These are phyloP conservation scores for Pichia rugopelliculosa DNA, from an alignment of 805 yeast genomes.

Conservation along the genomic window DNA sequence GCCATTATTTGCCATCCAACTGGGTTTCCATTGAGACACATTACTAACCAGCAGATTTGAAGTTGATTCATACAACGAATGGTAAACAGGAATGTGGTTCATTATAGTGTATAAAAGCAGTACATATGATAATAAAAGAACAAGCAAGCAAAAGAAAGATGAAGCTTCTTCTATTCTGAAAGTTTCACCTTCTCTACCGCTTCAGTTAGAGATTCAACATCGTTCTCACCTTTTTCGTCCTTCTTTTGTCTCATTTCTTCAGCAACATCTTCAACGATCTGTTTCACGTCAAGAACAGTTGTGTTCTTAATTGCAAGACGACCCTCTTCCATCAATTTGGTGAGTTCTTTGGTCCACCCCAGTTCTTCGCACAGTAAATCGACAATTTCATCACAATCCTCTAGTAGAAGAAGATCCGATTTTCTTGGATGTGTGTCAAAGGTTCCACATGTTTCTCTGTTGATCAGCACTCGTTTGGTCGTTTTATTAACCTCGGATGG, in stretches of 20 bases:
- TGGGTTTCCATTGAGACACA: conserved; percentile 1
- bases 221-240: not conserved
- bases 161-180: not conserved
- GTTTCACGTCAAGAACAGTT: not conserved
- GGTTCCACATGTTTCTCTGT: conserved; percentile 73
- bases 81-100: not conserved
- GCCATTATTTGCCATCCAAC: not conserved
- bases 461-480: conserved; percentile 57
- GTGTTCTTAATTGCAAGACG: not conserved
- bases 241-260: not conserved
- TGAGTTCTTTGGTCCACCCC: conserved; percentile 60
- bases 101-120: not conserved
- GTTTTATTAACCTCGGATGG: conserved; percentile 54
- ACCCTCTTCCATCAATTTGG: conserved; percentile 28
- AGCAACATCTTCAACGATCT: conserved; percentile 7
- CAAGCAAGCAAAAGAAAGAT: not conserved
- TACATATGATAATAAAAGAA: not conserved
- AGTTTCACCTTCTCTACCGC: conserved; percentile 8
- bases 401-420: conserved; percentile 52
- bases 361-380: conserved; percentile 41
- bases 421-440: conserved; percentile 46
- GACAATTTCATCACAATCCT: conserved; percentile 63
- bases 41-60: not conserved
- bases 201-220: conserved; percentile 8
- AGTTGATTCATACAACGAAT: conserved; percentile 2